A percentile compares a stretch with the other conserved stretches of the same genome.
Conservation (phyloP, 1,139 yeast species). For the Geotrichum australiense region DNA sequence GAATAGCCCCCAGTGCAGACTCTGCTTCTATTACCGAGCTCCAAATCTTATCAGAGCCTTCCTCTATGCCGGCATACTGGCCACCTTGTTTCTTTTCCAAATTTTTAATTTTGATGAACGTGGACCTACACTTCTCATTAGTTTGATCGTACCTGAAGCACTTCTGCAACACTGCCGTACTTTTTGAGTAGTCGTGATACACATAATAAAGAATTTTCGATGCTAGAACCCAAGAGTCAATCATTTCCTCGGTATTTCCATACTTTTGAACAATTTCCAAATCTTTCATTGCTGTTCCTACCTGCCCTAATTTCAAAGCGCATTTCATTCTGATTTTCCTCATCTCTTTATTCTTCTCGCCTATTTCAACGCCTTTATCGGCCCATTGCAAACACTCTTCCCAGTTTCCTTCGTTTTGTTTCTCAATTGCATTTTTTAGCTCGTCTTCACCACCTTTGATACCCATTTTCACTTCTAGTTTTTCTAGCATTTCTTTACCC, state of each 20-base stretch:
- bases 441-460: conserved; percentile 21
- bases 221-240: conserved; percentile 26
- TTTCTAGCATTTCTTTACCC: conserved; percentile 29
- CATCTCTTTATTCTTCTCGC: conserved; percentile 27
- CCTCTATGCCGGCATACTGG: conserved; percentile 1
- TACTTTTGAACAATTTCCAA: conserved; percentile 26
- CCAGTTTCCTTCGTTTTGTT: not conserved
- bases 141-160: conserved; percentile 72
- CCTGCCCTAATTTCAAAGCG: conserved; percentile 27
- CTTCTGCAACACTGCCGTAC: conserved; percentile 45
- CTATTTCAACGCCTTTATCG: conserved; percentile 17
- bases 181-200: conserved; percentile 45
- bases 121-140: conserved; percentile 44
- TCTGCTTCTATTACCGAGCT: conserved; percentile 3
- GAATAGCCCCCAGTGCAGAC: not conserved
- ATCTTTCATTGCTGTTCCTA: conserved; percentile 33
- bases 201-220: conserved; percentile 46
- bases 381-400: not conserved
- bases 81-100: conserved; percentile 27
- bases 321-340: conserved; percentile 31
- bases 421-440: conserved; percentile 16
- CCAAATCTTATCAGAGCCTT: conserved; percentile 13
- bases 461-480: conserved; percentile 25
- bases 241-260: conserved; percentile 22
- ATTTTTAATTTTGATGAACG: conserved; percentile 43